Conservation (phyloP, 2,329 filamentous ascomycete genomes). For the Ceratocystis albifundus region DNA sequence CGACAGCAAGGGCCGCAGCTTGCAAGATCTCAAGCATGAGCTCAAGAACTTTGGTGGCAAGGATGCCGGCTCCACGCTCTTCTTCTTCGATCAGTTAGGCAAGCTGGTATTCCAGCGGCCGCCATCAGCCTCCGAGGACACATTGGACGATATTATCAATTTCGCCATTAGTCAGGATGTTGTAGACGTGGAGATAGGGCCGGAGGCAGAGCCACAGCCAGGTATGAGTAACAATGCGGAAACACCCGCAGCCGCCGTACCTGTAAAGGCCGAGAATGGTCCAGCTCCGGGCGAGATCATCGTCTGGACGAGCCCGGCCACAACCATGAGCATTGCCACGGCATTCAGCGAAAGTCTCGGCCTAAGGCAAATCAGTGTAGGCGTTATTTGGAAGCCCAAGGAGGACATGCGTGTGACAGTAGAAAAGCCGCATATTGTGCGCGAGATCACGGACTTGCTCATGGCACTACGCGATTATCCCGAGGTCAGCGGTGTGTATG, state of each 20-base stretch:
- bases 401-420: conserved; percentile 57
- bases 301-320: conserved; percentile 22
- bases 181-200: conserved; percentile 22
- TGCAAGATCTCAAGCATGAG: conserved; percentile 59
- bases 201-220: background rate
- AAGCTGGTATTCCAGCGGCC: conserved; percentile 54
- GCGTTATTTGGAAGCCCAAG: conserved; percentile 69
- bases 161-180: conserved; percentile 20
- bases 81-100: conserved; percentile 75
- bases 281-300: conserved; percentile 19
- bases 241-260: background rate
- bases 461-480: conserved; percentile 48
- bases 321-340: conserved; percentile 19
- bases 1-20: conserved; percentile 61
- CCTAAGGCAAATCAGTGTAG: conserved; percentile 53
- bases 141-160: conserved; percentile 21
- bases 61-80: conserved; percentile 57
- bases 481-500: conserved; percentile 63
- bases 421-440: conserved; percentile 42
- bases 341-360: conserved; percentile 35
- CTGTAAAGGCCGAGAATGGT: background rate
- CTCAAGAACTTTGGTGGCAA: conserved; percentile 62
- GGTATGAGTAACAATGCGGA: background rate
- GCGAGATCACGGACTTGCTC: conserved; percentile 47
- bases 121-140: background rate